A percentile compares a stretch with the other conserved stretches of the same genome.
Conservation (phyloP, 108 stramenopile genomes). For the Skeletonema menzelii region DNA sequence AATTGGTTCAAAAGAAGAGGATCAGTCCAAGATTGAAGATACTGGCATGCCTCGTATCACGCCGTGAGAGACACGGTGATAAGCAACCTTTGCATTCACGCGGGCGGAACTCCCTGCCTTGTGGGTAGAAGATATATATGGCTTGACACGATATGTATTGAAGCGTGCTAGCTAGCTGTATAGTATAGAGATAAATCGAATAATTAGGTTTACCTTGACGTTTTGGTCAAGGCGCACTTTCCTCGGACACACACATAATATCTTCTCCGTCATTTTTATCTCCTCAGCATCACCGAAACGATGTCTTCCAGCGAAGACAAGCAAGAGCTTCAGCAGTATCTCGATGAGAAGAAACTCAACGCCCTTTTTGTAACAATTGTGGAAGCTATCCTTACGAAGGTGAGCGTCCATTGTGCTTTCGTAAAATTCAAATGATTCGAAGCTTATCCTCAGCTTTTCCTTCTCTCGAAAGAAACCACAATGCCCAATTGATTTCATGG, state of each 20-base stretch:
- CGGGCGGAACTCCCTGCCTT: too few relatives aligned
- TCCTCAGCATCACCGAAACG: too few relatives aligned
- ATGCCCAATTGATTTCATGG: slow-evolving; percentile 78
- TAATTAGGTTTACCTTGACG: too few relatives aligned
- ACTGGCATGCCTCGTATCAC: background rate
- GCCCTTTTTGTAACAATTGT: slow-evolving; percentile 67
- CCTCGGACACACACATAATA: too few relatives aligned
- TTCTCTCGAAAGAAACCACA: slow-evolving; percentile 61
- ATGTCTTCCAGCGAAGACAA: slow-evolving; percentile 11
- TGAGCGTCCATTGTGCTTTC: too few relatives aligned
- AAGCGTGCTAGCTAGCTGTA: background rate
- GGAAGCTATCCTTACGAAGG: slow-evolving; percentile 57
- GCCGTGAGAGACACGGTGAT: background rate
- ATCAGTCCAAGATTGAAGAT: background rate
- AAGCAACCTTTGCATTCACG: background rate
- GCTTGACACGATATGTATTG: background rate
- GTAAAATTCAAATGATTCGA: too few relatives aligned
- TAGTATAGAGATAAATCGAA: too few relatives aligned
- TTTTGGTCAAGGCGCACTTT: too few relatives aligned
- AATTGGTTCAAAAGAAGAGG: background rate
- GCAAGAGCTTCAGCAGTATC: slow-evolving; percentile 51
- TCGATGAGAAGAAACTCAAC: slow-evolving; percentile 75
- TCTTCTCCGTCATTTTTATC: too few relatives aligned
- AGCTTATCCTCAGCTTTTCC: too few relatives aligned
- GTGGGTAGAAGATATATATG: background rate